Evolutionary conservation across 768 basidiomycete genomes (phyloP).

Genomic region (Tulasnella sp.): DNA sequence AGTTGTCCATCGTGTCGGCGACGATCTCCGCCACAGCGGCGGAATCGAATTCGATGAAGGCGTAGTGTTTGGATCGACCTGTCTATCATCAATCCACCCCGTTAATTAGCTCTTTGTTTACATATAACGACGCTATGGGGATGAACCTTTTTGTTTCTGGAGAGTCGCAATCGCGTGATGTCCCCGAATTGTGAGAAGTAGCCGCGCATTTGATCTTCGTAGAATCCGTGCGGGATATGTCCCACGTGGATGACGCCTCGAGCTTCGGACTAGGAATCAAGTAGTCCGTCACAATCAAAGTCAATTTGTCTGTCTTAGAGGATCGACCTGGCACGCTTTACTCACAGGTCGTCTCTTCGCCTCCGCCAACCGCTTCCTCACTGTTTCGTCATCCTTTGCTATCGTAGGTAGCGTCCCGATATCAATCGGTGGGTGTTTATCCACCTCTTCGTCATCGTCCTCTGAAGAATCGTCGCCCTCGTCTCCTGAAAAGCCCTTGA

Average conservation of each 20-base stretch:
- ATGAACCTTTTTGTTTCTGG: conserved; percentile 81
- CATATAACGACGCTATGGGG: not conserved
- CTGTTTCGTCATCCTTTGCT: conserved; percentile 75
- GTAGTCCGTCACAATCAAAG: conserved; percentile 12
- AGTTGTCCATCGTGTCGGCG: conserved; percentile 98
- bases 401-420: conserved; percentile 69
- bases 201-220: conserved; percentile 83
- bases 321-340: conserved; percentile 14
- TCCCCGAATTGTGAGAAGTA: conserved; percentile 95
- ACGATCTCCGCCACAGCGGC: conserved; percentile 87
- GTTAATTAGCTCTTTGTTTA: not conserved
- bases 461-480: conserved; percentile 60
- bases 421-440: conserved; percentile 47
- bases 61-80: conserved; percentile 93
- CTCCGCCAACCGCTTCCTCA: conserved; percentile 47
- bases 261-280: conserved; percentile 45
- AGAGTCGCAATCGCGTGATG: conserved; percentile 77
- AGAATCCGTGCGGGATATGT: conserved; percentile 93
- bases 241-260: conserved; percentile 83
- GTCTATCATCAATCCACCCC: conserved; percentile 43
- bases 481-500: conserved; percentile 70
- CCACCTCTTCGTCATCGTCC: conserved; percentile 50
- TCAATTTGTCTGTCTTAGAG: conserved; percentile 23
- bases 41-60: conserved; percentile 89
- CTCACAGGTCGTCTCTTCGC: conserved; percentile 57